Base-by-base conservation (phyloP, 306 rosid species). In the Gillenia trifoliata region DNA sequence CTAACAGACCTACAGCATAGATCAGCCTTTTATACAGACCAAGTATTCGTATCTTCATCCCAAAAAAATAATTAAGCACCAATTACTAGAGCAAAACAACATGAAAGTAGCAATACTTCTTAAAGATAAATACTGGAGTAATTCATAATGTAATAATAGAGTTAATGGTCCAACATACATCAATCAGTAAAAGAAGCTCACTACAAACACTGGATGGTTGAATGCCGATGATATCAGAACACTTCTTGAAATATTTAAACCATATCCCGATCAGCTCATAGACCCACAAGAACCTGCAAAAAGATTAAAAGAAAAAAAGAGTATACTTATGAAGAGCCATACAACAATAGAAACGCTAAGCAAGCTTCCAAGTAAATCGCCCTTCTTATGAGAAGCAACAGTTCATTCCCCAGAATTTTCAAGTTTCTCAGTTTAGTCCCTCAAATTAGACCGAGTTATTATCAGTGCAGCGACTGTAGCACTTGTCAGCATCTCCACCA, bases 251-350 rank as follows among this genome's bases (percentile, higher is more conserved):
- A 87, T 68, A 83, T 88, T 83, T 91, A 87, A 86, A 87, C 79
- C 85, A 81, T 79, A 83, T 85, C 90, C 79, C 81, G 50, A 75
- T 73, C 85, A 85, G 88, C 88, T 80, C 77, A 81, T 79, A 78
- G 77, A 88, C 80, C 88, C 86, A 84, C 78, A 83, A 79, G 78
- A 6, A 89, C 98, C 99, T 95, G 99, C 96, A 95, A 86, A 33
- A 86, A 76, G 76, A 83, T 79, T 80, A 87, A 87, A 79, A 83
- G 11, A 86, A 87, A 78, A 83, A 88, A 68, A 78, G 28, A 70
- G 81, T 75, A 73, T 66, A 78, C 91, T 83, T 87, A 85, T 89
- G 85, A 89, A 85, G 86, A 85, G 86, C 84, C 74, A 73, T 73
- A 79, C 82, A 86, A 86, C 90, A 82, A 87, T 79, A 78, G 94